Conservation (phyloP, 1,139 yeast genomes). For the Saccharomyces hybrid region DNA sequence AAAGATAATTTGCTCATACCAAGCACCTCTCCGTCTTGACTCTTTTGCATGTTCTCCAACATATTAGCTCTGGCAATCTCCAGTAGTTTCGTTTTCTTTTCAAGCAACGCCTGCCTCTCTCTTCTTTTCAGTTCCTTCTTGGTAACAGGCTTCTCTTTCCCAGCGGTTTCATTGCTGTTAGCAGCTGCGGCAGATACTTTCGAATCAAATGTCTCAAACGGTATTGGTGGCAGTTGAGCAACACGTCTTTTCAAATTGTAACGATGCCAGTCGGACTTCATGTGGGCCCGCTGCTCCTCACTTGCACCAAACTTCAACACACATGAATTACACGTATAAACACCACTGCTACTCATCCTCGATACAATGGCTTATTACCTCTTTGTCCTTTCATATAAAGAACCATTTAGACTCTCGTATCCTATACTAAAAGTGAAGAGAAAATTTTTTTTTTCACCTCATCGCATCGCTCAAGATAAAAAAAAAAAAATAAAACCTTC, state of each 20-base stretch:
- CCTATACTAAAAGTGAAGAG: neutral
- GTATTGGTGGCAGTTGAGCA: slow-evolving; percentile 75
- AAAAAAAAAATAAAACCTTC: neutral
- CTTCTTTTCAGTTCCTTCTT: slow-evolving; percentile 59
- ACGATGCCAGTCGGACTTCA: slow-evolving; percentile 89
- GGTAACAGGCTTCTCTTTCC: slow-evolving; percentile 42
- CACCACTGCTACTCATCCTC: slow-evolving; percentile 9
- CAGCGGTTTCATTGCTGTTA: slow-evolving; percentile 38
- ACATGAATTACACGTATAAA: slow-evolving; percentile 84
- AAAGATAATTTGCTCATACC: slow-evolving; percentile 3
- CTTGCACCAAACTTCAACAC: slow-evolving; percentile 69
- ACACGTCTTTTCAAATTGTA: slow-evolving; percentile 90
- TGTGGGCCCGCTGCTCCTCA: slow-evolving; percentile 78
- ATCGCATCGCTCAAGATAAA: slow-evolving; percentile 2
- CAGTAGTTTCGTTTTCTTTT: slow-evolving; percentile 50
- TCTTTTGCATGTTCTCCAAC: slow-evolving; percentile 29
- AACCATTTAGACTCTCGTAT: neutral
- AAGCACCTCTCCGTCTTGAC: slow-evolving; percentile 1
- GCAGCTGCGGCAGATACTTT: slow-evolving; percentile 51
- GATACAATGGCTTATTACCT: neutral
- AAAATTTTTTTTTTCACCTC: slow-evolving; percentile 3
- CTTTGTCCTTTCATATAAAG: neutral
- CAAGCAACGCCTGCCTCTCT: slow-evolving; percentile 57
- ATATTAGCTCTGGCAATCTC: slow-evolving; percentile 55
- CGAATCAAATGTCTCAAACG: slow-evolving; percentile 70